Conservation (phyloP, 257 asterid species). For the Rhazya stricta region DNA sequence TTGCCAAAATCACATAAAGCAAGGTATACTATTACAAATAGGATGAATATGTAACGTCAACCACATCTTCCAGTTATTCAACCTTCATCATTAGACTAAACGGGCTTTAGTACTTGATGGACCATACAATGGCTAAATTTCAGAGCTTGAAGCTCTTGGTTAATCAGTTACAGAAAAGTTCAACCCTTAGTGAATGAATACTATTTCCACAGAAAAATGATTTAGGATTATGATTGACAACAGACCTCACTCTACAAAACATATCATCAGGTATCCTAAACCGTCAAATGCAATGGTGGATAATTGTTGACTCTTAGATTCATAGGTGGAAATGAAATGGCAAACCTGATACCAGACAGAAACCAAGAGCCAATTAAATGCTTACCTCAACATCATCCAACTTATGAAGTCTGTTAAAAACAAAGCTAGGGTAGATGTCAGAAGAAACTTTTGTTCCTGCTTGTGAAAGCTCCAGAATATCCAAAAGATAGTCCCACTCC, state of each 20-base stretch:
- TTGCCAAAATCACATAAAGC: neutral
- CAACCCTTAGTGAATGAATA: neutral
- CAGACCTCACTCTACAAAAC: neutral
- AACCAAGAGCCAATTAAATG: neutral
- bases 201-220: neutral
- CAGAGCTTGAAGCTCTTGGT: neutral
- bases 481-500: conserved; percentile 79
- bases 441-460: conserved; percentile 32
- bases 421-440: conserved; percentile 66
- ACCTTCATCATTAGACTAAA: neutral
- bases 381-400: conserved; percentile 51
- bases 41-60: neutral
- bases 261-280: neutral
- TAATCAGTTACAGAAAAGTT: neutral
- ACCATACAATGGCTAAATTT: neutral
- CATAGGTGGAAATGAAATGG: neutral
- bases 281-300: neutral
- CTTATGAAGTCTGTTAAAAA: conserved; percentile 53
- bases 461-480: conserved; percentile 38
- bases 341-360: neutral
- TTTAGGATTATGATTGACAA: neutral
- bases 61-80: neutral
- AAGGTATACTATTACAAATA: neutral
- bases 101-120: neutral
- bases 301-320: neutral